A percentile compares a stretch with the other conserved stretches of the same genome.
These are phyloP conservation scores for Quercus glauca DNA, from an alignment of 306 rosid genomes.

Conservation along the genomic window DNA sequence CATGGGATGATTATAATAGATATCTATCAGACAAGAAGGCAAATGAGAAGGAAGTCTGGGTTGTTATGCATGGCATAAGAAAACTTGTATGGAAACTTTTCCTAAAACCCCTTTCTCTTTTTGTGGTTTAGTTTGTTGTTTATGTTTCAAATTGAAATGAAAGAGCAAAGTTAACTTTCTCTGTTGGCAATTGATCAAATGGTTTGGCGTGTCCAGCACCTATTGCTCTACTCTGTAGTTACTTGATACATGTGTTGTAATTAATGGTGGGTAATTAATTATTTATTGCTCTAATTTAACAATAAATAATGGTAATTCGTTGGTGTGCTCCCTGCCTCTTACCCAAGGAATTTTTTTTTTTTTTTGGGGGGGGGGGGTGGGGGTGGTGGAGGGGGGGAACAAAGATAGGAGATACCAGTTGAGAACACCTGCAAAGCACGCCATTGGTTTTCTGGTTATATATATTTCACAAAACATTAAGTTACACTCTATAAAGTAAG, in stretches of 20 bases:
- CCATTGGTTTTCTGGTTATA: neutral
- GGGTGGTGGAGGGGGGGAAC: no score
- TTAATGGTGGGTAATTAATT: no score
- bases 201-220: neutral
- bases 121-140: conserved; percentile 5
- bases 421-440: neutral
- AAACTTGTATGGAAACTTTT: conserved; percentile 55
- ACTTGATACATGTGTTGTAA: neutral
- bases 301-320: neutral
- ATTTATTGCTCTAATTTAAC: neutral
- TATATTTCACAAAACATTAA: neutral
- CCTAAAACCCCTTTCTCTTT: conserved; percentile 9
- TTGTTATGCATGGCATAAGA: conserved; percentile 74
- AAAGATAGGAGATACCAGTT: neutral
- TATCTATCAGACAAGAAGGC: conserved; percentile 96
- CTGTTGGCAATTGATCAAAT: neutral
- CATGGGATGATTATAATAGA: conserved; percentile 97
- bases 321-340: neutral
- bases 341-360: neutral
- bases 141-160: neutral
- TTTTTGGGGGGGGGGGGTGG: no score
- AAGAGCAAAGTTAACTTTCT: neutral
- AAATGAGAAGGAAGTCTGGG: conserved; percentile 95
- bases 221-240: neutral
- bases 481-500: neutral